Conservation (phyloP, 2,329 filamentous ascomycete species). For the Canariomyces notabilis region DNA sequence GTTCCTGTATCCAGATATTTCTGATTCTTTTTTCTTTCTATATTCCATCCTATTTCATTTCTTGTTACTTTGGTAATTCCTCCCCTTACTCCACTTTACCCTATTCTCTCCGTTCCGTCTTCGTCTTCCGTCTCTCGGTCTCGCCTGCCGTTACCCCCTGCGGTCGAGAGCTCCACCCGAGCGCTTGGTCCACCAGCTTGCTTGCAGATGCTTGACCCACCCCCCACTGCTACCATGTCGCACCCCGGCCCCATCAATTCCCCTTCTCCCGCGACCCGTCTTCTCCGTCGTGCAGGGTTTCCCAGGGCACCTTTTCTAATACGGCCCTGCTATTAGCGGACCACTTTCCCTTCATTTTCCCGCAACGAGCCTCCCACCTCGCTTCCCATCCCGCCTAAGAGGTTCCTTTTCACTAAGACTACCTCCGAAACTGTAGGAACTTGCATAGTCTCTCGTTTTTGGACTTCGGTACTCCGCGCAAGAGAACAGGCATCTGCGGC, state of each 20-base stretch:
- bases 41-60: no score
- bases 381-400: constrained; percentile 21
- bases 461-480: constrained; percentile 2
- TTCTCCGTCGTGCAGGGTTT: constrained; percentile 21
- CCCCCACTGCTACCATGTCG: constrained; percentile 16
- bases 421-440: constrained; percentile 14
- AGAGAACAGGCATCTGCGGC: background rate
- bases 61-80: no score
- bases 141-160: constrained; percentile 10
- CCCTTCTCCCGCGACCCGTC: constrained; percentile 8
- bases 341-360: constrained; percentile 31
- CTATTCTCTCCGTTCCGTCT: background rate
- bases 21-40: no score
- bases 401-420: constrained; percentile 25
- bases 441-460: background rate
- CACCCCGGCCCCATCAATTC: constrained; percentile 11
- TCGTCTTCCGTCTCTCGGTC: constrained; percentile 24
- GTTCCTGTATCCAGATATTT: no score
- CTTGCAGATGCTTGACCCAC: constrained; percentile 25
- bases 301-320: constrained; percentile 21
- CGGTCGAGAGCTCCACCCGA: constrained; percentile 22
- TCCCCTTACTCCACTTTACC: background rate
- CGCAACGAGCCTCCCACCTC: constrained; percentile 30
- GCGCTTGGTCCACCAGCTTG: constrained; percentile 27
- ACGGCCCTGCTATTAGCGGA: constrained; percentile 20